phyloP scores from a whole-genome alignment of 208 protist species.

The Trypanosoma scelopori region DNA sequence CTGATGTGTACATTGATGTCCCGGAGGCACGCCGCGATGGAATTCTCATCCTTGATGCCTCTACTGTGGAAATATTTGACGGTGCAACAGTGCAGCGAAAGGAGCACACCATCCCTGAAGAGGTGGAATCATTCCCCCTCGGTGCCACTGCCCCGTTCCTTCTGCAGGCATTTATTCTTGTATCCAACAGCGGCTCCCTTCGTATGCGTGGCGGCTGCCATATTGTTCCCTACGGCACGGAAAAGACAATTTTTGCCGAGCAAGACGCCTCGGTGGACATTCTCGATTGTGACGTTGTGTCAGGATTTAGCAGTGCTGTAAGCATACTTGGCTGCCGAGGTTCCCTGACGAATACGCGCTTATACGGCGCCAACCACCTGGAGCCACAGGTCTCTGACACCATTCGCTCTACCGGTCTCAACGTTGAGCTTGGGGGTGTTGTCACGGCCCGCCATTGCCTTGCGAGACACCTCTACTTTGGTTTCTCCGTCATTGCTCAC shows the following conservation, averaged over 20 bases:
- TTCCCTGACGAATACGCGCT: slow-evolving; percentile 43
- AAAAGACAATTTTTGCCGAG: slow-evolving; percentile 71
- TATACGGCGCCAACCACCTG: slow-evolving; percentile 26
- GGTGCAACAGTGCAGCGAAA: slow-evolving; percentile 33
- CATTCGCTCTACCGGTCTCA: slow-evolving; percentile 51
- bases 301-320: slow-evolving; percentile 51
- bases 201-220: slow-evolving; percentile 34
- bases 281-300: slow-evolving; percentile 42
- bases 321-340: slow-evolving; percentile 65
- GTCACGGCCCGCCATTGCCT: slow-evolving; percentile 56
- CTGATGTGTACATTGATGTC: slow-evolving; percentile 40
- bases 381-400: slow-evolving; percentile 28
- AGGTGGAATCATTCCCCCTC: not conserved
- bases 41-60: slow-evolving; percentile 59
- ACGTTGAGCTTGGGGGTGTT: slow-evolving; percentile 69
- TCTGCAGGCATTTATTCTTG: slow-evolving; percentile 53
- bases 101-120: slow-evolving; percentile 4
- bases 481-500: slow-evolving; percentile 70
- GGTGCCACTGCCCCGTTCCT: not conserved
- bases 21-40: slow-evolving; percentile 40
- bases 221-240: slow-evolving; percentile 34
- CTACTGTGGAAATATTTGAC: slow-evolving; percentile 46
- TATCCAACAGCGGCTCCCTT: slow-evolving; percentile 65
- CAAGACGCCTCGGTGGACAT: slow-evolving; percentile 66
- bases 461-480: slow-evolving; percentile 67